Conservation (phyloP, 2,329 filamentous ascomycete genomes). For the Cadophora sp. region DNA sequence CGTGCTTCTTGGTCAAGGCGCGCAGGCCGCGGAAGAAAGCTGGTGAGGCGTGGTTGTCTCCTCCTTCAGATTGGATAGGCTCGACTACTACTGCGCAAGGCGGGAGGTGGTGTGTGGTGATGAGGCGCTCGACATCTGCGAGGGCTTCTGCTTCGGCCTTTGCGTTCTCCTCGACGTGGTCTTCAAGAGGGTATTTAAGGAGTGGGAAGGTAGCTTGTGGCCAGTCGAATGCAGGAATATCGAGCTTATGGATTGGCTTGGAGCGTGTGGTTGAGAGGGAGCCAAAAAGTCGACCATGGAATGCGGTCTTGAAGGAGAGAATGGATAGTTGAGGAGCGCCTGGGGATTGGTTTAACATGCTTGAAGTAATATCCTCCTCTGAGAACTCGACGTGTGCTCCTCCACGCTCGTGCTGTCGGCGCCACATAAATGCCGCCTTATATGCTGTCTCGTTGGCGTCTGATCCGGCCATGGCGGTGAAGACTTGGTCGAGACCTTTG, state of each 20-base stretch:
- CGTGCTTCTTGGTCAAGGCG: constrained; percentile 71
- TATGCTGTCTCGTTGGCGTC: constrained; percentile 87
- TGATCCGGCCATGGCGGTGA: constrained; percentile 79
- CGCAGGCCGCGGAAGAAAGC: constrained; percentile 80
- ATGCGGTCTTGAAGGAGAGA: constrained; percentile 77
- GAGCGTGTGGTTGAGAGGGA: constrained; percentile 79
- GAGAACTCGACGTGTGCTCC: constrained; percentile 71
- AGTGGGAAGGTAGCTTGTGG: constrained; percentile 82
- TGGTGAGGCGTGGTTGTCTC: constrained; percentile 82
- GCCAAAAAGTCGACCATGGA: constrained; percentile 84
- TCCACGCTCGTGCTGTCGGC: constrained; percentile 74
- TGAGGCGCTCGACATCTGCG: constrained; percentile 73
- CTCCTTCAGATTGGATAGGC: constrained; percentile 83
- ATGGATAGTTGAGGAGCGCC: constrained; percentile 79
- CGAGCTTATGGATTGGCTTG: constrained; percentile 85
- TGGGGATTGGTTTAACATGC: constrained; percentile 75
- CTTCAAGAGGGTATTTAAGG: constrained; percentile 78
- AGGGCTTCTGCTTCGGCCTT: constrained; percentile 76
- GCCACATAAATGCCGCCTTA: constrained; percentile 88
- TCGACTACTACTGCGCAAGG: constrained; percentile 79
- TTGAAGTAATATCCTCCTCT: constrained; percentile 68
- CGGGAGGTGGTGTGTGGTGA: constrained; percentile 70
- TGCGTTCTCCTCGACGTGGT: constrained; percentile 72
- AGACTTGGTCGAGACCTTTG: constrained; percentile 78
- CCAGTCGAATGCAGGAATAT: constrained; percentile 90